Evolutionary conservation across 768 basidiomycete genomes (phyloP), one percentile per base, ranked within the genome.

Genomic region (Russula sp.): DNA sequence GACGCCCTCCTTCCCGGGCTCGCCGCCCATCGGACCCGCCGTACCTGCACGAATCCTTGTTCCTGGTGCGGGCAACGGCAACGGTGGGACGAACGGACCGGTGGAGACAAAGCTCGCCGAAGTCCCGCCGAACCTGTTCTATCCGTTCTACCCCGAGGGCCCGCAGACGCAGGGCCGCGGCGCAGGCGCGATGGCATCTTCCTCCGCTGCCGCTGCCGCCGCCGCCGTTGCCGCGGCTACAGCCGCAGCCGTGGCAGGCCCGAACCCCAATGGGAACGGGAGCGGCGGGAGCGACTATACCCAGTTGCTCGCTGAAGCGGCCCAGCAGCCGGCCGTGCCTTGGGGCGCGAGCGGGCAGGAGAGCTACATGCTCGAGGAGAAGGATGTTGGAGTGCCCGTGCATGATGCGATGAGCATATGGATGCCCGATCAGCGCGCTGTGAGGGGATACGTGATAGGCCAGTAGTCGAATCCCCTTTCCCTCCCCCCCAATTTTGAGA

Each of bases 101-200:
- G 50, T 53, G 44, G 70, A 69, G 58, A 69, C 69, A 63, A 70
- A 71, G 57, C 80, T 91, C 40, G 84, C 83, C 1, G 88, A 91
- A 20, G 78, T 91, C 49, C 88, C 89, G 2, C 75, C 81, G 6
- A 80, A 79, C 35, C 73, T 90, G 49, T 91, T 92, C 75, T 92
- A 88, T 69, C 89, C 89, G 0, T 89, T 89, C 76, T 89, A 80
- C 69, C 85, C 88, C 0, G 88, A 89, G 66, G 75, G 77, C 68
- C 58, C 73, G 32, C 59, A 61, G 59, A 16, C 64, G 66, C 69
- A 62, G 57, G 65, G 13, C 31, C 66, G 60, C 64, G 44, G 59
- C 68, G 50, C 61, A 69, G 57, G 42, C 71, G 34, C 68, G 20
- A 31, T 57, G 40, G 8, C 57, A 14, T 14, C 57, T 31, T 35